Conservation (phyloP, 257 asterid species). For the Capsicum chinense region DNA sequence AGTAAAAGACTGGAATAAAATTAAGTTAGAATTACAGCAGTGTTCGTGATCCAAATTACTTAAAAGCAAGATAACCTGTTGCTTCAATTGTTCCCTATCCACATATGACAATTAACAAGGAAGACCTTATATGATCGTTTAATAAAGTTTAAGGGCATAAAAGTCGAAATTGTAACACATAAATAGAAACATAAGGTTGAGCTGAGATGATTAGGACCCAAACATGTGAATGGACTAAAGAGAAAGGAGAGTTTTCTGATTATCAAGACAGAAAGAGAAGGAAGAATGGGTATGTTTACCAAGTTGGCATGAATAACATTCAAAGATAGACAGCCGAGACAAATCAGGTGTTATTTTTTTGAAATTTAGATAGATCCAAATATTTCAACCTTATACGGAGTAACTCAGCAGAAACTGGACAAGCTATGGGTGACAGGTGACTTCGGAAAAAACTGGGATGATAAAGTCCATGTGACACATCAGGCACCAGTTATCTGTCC, state of each 20-base stretch:
- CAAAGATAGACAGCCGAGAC: background rate
- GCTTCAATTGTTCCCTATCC: slow-evolving; percentile 18
- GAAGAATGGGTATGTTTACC: background rate
- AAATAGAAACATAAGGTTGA: slow-evolving; percentile 2
- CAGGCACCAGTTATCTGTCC: background rate
- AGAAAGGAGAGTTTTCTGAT: background rate
- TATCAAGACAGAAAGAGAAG: background rate
- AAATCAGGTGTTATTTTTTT: slow-evolving; percentile 4
- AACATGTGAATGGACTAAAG: slow-evolving; percentile 25
- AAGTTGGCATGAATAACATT: slow-evolving; percentile 1
- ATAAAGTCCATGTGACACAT: slow-evolving; percentile 1
- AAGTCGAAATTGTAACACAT: background rate
- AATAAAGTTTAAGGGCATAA: background rate
- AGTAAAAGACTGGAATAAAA: slow-evolving; percentile 11
- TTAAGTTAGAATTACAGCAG: background rate
- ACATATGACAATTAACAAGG: slow-evolving; percentile 20
- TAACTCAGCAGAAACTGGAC: background rate
- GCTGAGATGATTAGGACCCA: background rate
- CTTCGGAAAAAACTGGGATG: background rate
- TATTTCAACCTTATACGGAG: background rate
- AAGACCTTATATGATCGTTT: background rate
- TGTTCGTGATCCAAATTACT: background rate
- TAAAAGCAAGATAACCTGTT: background rate
- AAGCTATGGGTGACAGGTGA: slow-evolving; percentile 19
- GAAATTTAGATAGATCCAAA: background rate